Percentiles rank a stretch among this genome's conserved stretches.
phyloP scores from a whole-genome alignment of 2,329 filamentous ascomycete genomes.

The Calonectria ilicicola region DNA sequence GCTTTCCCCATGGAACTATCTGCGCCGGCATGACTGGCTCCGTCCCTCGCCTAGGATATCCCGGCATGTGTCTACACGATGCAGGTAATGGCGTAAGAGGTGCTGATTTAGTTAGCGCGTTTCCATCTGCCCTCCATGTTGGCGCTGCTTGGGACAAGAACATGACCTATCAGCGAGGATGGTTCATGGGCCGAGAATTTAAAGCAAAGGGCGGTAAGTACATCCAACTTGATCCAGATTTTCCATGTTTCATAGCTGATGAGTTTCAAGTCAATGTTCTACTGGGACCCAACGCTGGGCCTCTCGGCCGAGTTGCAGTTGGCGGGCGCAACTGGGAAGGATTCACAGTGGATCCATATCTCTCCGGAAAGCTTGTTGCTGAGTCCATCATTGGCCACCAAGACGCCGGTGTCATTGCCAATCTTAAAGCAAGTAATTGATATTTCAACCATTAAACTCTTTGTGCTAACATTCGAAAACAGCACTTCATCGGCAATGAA shows the following conservation, averaged over 20 bases:
- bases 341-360: constrained; percentile 77
- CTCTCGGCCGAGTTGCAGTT: constrained; percentile 76
- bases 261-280: constrained; percentile 68
- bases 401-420: constrained; percentile 82
- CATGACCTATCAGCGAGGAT: constrained; percentile 62
- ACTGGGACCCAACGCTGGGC: constrained; percentile 77
- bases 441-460: rapidly evolving
- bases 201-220: constrained; percentile 67
- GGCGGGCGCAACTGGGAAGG: constrained; percentile 83
- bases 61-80: constrained; percentile 62
- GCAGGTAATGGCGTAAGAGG: constrained; percentile 62
- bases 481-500: constrained; percentile 72
- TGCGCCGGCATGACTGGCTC: constrained; percentile 61
- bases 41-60: constrained; percentile 58
- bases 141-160: constrained; percentile 66
- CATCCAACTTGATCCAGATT: rapidly evolving
- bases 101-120: constrained; percentile 61
- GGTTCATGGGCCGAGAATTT: constrained; percentile 69
- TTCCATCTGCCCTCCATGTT: constrained; percentile 60
- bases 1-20: constrained; percentile 64
- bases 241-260: neutral
- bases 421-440: constrained; percentile 64
- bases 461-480: neutral
- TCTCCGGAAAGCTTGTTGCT: constrained; percentile 78
- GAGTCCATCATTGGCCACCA: constrained; percentile 82